phyloP scores from a whole-genome alignment of 2,329 filamentous ascomycete species.

The Canariomyces notabilis region DNA sequence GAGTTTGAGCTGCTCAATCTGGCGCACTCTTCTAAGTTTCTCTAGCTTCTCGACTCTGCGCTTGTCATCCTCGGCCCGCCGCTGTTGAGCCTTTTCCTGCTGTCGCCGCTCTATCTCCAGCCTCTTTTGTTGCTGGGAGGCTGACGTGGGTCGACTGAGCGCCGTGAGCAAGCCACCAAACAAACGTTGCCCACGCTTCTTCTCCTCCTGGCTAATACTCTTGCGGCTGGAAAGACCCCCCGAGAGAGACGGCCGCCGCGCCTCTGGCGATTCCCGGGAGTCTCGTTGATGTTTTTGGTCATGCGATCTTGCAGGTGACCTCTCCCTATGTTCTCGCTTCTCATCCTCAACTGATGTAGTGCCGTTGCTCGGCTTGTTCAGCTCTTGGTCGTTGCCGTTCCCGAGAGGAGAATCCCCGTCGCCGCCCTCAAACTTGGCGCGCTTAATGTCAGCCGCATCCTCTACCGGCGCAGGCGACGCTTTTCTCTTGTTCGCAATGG shows the following conservation, averaged over 20 bases:
- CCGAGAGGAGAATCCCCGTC: background rate
- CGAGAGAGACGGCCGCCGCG: conserved; percentile 7
- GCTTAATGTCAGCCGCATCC: conserved; percentile 14
- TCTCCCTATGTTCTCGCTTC: background rate
- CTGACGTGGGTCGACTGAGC: conserved; percentile 65
- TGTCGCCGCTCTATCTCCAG: conserved; percentile 79
- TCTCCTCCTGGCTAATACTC: conserved; percentile 63
- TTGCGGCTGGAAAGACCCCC: conserved; percentile 31
- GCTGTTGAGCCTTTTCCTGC: conserved; percentile 67
- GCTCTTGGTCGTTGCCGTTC: background rate
- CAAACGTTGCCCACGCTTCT: conserved; percentile 75
- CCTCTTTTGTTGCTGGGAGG: conserved; percentile 61
- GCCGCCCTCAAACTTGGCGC: conserved; percentile 13
- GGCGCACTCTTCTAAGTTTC: conserved; percentile 55
- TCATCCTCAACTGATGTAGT: background rate
- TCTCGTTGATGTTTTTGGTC: background rate
- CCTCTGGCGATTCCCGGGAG: conserved; percentile 4
- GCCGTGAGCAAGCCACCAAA: conserved; percentile 79
- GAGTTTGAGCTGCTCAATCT: conserved; percentile 66
- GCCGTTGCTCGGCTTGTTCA: background rate
- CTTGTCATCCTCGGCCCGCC: conserved; percentile 66
- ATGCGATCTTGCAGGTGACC: background rate
- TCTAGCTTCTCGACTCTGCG: conserved; percentile 61
- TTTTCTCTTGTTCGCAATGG: conserved; percentile 19
- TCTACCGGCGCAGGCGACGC: conserved; percentile 16